These are phyloP conservation scores for Sarocladiaceae sp. DNA, from an alignment of 2,329 filamentous ascomycete species.

Conservation along the genomic window DNA sequence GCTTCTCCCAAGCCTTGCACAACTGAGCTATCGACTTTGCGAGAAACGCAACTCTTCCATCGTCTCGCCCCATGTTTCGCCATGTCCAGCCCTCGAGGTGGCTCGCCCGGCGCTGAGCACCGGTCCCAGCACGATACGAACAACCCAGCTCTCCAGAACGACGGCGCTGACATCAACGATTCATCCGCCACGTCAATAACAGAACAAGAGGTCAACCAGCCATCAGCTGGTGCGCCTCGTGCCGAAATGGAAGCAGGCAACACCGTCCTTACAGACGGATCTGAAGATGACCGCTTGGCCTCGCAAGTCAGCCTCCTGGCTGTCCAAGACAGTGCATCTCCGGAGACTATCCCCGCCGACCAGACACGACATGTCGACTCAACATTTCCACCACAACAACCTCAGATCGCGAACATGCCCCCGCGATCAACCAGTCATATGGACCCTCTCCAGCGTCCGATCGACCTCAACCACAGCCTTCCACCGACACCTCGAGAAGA, in stretches of 20 bases:
- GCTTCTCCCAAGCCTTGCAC: no score
- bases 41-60: no score
- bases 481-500: constrained; percentile 6
- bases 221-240: not conserved
- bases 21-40: no score
- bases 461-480: constrained; percentile 3
- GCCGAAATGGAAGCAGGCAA: not conserved
- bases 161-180: no score
- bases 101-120: constrained; percentile 5
- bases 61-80: no score
- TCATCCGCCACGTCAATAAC: no score
- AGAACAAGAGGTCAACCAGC: no score
- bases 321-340: not conserved
- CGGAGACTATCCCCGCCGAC: not conserved
- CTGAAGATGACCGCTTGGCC: not conserved
- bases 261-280: no score
- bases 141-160: not conserved
- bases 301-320: constrained; percentile 3
- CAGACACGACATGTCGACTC: not conserved
- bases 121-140: not conserved
- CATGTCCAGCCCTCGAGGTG: constrained; percentile 8
- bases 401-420: not conserved
- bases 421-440: not conserved
- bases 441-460: not conserved
- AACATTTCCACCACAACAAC: not conserved